Evolutionary conservation across 345 rosid genomes (phyloP).

Genomic region (Brassica incana): DNA sequence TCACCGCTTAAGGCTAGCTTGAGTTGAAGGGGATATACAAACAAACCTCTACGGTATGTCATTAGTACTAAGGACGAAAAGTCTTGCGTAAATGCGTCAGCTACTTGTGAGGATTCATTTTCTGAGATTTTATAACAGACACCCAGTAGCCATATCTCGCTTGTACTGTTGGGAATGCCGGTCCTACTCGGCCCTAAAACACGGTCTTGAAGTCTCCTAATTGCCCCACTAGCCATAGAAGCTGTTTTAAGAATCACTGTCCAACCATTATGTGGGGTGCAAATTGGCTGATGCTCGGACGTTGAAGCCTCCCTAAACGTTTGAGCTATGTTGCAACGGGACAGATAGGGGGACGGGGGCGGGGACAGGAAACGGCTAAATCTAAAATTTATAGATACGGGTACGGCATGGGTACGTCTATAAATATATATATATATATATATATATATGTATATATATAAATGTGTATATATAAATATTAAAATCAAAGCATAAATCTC

Average conservation of each 20-base stretch:
- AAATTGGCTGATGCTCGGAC: constrained; percentile 45
- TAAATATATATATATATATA: too few relatives aligned
- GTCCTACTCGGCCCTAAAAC: constrained; percentile 69
- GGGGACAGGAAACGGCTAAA: too few relatives aligned
- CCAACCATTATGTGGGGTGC: constrained; percentile 60
- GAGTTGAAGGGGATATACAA: constrained; percentile 22
- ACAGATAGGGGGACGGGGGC: too few relatives aligned
- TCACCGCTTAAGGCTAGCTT: constrained; percentile 1
- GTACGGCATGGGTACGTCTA: too few relatives aligned
- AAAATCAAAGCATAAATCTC: too few relatives aligned
- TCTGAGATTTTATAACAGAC: constrained; percentile 61
- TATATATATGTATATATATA: too few relatives aligned
- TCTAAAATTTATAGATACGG: too few relatives aligned
- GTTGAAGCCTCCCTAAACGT: constrained; percentile 44
- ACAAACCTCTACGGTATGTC: constrained; percentile 95
- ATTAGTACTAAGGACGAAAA: constrained; percentile 72
- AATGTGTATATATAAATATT: too few relatives aligned
- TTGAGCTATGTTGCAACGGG: too few relatives aligned
- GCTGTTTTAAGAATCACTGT: constrained; percentile 64
- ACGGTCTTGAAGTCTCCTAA: constrained; percentile 88
- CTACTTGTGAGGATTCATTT: constrained; percentile 48
- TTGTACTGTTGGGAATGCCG: constrained; percentile 60
- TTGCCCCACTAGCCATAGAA: constrained; percentile 65
- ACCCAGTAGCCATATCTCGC: constrained; percentile 92
- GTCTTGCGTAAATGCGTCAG: constrained; percentile 57